Base-by-base conservation (phyloP, 2,329 filamentous ascomycete genomes). In the Phyllosticta capitalensis region DNA sequence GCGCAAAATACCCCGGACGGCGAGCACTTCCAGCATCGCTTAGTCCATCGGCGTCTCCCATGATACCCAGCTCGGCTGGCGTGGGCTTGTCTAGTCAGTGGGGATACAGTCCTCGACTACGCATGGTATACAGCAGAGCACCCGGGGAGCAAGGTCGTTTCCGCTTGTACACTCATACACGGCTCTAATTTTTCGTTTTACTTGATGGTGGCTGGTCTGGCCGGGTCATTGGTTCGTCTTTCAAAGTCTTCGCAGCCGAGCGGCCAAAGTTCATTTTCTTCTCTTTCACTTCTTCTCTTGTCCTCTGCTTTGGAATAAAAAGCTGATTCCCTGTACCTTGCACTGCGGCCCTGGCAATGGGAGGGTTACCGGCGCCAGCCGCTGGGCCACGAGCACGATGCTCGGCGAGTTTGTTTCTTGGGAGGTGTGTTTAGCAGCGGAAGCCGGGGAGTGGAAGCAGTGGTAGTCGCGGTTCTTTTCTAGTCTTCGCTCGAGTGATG, bases 301-400 rank as follows among this genome's bases (percentile, higher is more conserved):
- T 45, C 51, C 24, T 59, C 58, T 59, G 58, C 58, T 59, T 59
- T 59, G 52, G 58, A 59, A 59, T 59, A 59, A 59, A 45, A 59
- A 59, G 58, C 58, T 55, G 53, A 51, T 59, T 59, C 58, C 48
- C 58, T 59, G 58, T 59, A 59, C 45, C 58, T 59, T 55, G 45
- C 50, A 50, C 58, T 52, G 38, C 38, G 38, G 38, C 38, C 38
- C 38, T n/a, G 38, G 38, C 38, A 17, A 45, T 45, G 38, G 38
- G n/a, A 45, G 38, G 38, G 38, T 45, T 17, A 45, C 14, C 38
- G 38, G 38, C 38, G 38, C 38, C 38, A 45, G 38, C 17, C 38
- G 38, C 38, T 45, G 38, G 38, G 38, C 38, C 38, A 45, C 38
- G 38, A 45, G 38, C 38, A 45, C n/a, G 38, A 45, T 7, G 38